A percentile compares a stretch with the other conserved stretches of the same genome.
These are phyloP conservation scores for Persicaria maculosa DNA, from an alignment of 148 eudicot genomes.

Conservation along the genomic window DNA sequence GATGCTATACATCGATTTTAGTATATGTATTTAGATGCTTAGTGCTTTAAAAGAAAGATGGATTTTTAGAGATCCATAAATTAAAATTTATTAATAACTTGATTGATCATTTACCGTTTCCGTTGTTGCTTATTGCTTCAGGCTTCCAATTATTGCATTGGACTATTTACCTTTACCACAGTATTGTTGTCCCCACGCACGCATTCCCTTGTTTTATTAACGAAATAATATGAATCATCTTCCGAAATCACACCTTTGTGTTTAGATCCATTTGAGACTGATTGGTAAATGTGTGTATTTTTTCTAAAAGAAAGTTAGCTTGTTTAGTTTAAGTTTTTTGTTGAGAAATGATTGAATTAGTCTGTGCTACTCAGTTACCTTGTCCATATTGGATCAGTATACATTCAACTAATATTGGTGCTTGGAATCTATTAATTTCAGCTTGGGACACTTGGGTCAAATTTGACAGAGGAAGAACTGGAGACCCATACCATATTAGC, in stretches of 20 bases:
- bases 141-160: neutral
- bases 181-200: neutral
- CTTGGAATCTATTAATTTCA: conserved; percentile 14
- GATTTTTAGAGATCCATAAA: too few relatives aligned
- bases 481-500: conserved; percentile 86
- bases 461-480: conserved; percentile 79
- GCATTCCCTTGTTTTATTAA: neutral
- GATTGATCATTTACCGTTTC: too few relatives aligned
- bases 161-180: too few relatives aligned
- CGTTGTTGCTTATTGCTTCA: too few relatives aligned
- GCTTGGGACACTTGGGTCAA: conserved; percentile 84
- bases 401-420: neutral
- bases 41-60: neutral
- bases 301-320: neutral
- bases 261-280: neutral
- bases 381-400: neutral
- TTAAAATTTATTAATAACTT: too few relatives aligned
- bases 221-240: neutral
- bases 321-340: neutral
- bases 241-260: neutral
- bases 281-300: neutral
- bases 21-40: neutral
- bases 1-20: too few relatives aligned
- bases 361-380: neutral
- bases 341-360: neutral